Evolutionary conservation across 139 green algal species (phyloP).

Genomic region (Chlamydomonas eustigma): DNA sequence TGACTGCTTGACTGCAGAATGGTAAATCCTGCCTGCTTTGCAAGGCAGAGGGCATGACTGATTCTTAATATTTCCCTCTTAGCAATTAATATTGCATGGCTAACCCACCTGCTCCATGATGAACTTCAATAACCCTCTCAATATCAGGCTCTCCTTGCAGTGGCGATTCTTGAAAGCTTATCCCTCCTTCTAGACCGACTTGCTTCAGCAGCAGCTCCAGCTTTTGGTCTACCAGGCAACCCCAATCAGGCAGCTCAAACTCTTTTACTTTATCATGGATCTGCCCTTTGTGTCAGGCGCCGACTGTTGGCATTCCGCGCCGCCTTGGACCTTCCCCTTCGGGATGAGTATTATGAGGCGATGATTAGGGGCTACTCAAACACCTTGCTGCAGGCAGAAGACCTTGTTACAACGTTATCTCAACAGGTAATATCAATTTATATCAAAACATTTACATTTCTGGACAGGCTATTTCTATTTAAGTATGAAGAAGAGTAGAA

Average conservation of each 20-base stretch:
- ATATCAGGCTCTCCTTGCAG: conserved; percentile 6
- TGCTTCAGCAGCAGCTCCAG: background rate
- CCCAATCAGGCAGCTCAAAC: background rate
- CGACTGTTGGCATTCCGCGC: background rate
- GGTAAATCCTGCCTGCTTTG: too few species aligned
- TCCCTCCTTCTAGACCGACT: conserved; percentile 7
- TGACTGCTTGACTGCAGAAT: too few species aligned
- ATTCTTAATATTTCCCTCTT: too few species aligned
- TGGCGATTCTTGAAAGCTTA: conserved; percentile 2
- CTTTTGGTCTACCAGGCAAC: background rate
- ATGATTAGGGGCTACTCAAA: conserved; percentile 9
- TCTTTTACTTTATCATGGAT: conserved; percentile 8
- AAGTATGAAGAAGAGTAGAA: too few species aligned
- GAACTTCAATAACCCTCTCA: too few species aligned
- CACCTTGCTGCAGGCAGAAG: conserved; percentile 13
- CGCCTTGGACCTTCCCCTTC: conserved; percentile 1
- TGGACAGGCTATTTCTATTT: too few species aligned
- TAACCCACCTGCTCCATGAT: too few species aligned
- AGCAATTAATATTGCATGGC: too few species aligned
- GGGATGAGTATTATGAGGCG: conserved; percentile 11
- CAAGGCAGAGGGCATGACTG: too few species aligned
- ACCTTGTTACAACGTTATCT: background rate
- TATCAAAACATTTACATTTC: too few species aligned
- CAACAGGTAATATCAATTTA: background rate
- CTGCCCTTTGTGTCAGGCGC: background rate